These are phyloP conservation scores for Chlorella sp. DNA, from an alignment of 139 green algal genomes.

Conservation along the genomic window DNA sequence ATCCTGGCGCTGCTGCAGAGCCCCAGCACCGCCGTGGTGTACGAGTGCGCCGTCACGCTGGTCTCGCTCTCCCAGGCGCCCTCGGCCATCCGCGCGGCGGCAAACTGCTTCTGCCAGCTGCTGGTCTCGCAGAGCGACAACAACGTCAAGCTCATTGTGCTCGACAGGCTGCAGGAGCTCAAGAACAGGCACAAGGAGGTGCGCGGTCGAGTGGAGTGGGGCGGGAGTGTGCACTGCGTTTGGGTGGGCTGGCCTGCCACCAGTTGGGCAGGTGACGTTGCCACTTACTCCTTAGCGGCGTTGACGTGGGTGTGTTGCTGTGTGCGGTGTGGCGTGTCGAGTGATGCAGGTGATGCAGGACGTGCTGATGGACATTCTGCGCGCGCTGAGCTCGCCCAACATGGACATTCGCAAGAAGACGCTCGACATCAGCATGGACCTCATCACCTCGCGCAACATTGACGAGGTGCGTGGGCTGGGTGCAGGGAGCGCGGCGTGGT, in stretches of 20 bases:
- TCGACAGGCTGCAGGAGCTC: constrained; percentile 81
- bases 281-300: no score
- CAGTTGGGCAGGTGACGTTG: no score
- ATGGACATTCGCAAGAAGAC: constrained; percentile 94
- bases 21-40: constrained; percentile 83
- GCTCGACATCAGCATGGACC: constrained; percentile 90
- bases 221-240: no score
- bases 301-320: no score
- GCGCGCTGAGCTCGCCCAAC: constrained; percentile 83
- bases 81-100: constrained; percentile 90
- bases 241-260: not conserved
- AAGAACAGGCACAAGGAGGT: constrained; percentile 70
- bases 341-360: constrained; percentile 91
- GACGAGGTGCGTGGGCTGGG: constrained; percentile 35
- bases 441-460: constrained; percentile 82
- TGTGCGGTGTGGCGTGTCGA: no score
- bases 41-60: constrained; percentile 92
- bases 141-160: constrained; percentile 99
- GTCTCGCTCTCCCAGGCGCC: constrained; percentile 84
- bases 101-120: constrained; percentile 96
- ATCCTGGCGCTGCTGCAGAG: constrained; percentile 90
- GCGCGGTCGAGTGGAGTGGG: no score
- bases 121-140: constrained; percentile 95
- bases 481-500: no score
- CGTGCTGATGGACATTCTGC: constrained; percentile 95